Evolutionary conservation across 2,329 filamentous ascomycete genomes (phyloP).

Genomic region (Microcyclosporella mali): DNA sequence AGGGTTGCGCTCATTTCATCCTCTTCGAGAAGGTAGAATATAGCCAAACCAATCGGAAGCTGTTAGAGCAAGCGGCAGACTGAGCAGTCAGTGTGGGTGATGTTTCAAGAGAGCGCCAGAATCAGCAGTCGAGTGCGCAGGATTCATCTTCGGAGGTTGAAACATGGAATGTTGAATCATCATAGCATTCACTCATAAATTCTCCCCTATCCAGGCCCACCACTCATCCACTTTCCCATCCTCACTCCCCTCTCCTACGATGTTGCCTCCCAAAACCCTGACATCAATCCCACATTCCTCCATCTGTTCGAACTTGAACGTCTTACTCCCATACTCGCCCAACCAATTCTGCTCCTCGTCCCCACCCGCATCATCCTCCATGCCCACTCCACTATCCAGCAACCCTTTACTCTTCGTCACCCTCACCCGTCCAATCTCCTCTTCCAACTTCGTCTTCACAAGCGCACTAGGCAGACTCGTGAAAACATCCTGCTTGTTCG

Average conservation of each 20-base stretch:
- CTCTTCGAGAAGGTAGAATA: too few relatives aligned
- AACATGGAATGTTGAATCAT: too few relatives aligned
- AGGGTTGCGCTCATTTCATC: too few relatives aligned
- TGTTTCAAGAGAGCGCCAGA: too few relatives aligned
- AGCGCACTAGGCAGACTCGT: slow-evolving; percentile 76
- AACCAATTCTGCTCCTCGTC: slow-evolving; percentile 75
- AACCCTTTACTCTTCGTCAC: slow-evolving; percentile 72
- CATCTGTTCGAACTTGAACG: slow-evolving; percentile 76
- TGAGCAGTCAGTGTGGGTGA: too few relatives aligned
- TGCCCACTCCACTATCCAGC: slow-evolving; percentile 70
- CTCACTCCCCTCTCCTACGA: slow-evolving; percentile 50
- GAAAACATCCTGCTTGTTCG: slow-evolving; percentile 94
- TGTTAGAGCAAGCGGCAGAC: too few relatives aligned
- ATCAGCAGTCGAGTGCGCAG: too few relatives aligned
- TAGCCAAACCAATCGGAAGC: too few relatives aligned
- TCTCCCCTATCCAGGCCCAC: slow-evolving; percentile 84
- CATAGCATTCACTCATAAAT: slow-evolving; percentile 49
- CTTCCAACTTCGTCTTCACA: slow-evolving; percentile 69
- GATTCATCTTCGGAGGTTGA: too few relatives aligned
- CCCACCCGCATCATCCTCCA: slow-evolving; percentile 53
- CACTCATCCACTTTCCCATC: slow-evolving; percentile 66
- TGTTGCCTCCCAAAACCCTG: slow-evolving; percentile 70
- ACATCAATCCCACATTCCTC: slow-evolving; percentile 75
- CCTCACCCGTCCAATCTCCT: slow-evolving; percentile 73
- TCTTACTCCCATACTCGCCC: slow-evolving; percentile 69